Evolutionary conservation across 192 early-diverging fungal genomes (phyloP).

Genomic region (Coemansia reversa): DNA sequence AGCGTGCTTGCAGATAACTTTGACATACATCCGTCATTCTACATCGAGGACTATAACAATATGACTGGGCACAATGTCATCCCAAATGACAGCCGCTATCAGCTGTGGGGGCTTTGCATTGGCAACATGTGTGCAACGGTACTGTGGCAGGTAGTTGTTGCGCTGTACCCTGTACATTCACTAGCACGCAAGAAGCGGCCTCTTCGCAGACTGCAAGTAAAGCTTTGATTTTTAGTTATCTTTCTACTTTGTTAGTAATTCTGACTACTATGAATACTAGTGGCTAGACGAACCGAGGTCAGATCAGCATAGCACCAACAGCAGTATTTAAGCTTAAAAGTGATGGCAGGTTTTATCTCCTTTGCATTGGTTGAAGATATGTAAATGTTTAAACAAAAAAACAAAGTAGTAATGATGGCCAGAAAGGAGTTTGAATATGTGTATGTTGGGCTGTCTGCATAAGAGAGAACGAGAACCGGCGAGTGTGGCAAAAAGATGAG

Average conservation of each 20-base stretch:
- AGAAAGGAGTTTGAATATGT: background rate
- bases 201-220: slow-evolving; percentile 38
- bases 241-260: background rate
- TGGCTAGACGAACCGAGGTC: background rate
- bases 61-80: slow-evolving; percentile 61
- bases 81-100: slow-evolving; percentile 49
- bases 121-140: slow-evolving; percentile 42
- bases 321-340: background rate
- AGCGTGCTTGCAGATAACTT: slow-evolving; percentile 41
- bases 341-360: background rate
- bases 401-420: background rate
- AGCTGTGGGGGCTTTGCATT: slow-evolving; percentile 57
- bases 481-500: background rate
- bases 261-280: background rate
- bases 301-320: background rate
- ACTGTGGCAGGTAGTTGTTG: slow-evolving; percentile 50
- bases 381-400: background rate
- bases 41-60: slow-evolving; percentile 49
- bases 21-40: slow-evolving; percentile 38
- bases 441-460: background rate
- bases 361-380: background rate
- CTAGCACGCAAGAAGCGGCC: slow-evolving; percentile 29
- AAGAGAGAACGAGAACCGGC: background rate
- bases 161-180: slow-evolving; percentile 50
- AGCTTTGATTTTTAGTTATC: slow-evolving; percentile 33